Percentiles rank a stretch among this genome's conserved stretches.
Conservation (phyloP, 768 basidiomycete species). For the Russula griseocarnosa region DNA sequence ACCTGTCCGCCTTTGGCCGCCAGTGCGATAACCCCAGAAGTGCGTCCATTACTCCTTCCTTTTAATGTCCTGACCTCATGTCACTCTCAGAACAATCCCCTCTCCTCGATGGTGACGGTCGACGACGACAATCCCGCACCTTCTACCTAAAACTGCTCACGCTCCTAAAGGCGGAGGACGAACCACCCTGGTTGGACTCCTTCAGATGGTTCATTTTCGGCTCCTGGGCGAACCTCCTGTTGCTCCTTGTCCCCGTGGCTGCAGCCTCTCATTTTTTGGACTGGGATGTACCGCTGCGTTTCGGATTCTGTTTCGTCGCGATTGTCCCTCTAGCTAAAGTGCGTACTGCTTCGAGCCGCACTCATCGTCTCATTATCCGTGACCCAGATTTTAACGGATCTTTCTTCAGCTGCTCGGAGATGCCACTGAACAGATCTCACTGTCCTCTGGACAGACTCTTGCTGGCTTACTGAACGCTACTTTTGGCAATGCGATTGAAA, state of each 20-base stretch:
- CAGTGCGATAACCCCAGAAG: too few species aligned
- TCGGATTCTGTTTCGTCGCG: conserved; percentile 72
- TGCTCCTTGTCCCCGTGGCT: conserved; percentile 76
- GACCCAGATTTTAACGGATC: neutral
- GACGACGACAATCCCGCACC: conserved; percentile 43
- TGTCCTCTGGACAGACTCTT: conserved; percentile 76
- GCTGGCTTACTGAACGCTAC: conserved; percentile 85
- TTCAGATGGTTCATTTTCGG: conserved; percentile 58
- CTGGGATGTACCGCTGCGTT: conserved; percentile 77
- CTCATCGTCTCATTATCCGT: neutral
- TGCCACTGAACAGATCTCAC: conserved; percentile 76
- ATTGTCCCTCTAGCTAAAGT: conserved; percentile 88
- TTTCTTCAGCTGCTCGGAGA: conserved; percentile 62
- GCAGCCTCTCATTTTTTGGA: conserved; percentile 56
- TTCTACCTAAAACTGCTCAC: conserved; percentile 38
- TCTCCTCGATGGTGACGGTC: conserved; percentile 33
- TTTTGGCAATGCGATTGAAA: conserved; percentile 81
- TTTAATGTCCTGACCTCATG: neutral
- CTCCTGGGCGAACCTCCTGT: conserved; percentile 70
- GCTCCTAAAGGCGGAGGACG: conserved; percentile 53
- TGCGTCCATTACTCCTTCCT: conserved; percentile 1
- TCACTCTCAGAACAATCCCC: conserved; percentile 22
- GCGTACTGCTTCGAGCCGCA: conserved; percentile 18
- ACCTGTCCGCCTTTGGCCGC: too few species aligned
- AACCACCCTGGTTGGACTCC: conserved; percentile 58